phyloP scores from a whole-genome alignment of 352 stramenopile genomes.

The Blastocystis sp. region DNA sequence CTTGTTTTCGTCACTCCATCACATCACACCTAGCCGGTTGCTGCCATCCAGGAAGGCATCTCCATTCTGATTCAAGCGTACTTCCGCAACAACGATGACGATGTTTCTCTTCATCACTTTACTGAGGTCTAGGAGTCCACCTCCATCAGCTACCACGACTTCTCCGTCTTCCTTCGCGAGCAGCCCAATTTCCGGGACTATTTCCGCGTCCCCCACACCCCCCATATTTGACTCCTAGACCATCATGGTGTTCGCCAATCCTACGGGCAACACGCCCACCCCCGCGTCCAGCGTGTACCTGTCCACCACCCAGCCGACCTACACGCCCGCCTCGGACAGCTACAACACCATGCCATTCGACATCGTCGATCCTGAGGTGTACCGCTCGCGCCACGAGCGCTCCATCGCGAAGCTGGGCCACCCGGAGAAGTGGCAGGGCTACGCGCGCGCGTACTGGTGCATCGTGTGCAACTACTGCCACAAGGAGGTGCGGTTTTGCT shows the following conservation, averaged over 20 bases:
- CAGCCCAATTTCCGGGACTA: slow-evolving; percentile 54
- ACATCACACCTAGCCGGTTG: neutral
- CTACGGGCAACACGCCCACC: neutral
- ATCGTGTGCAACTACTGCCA: slow-evolving; percentile 66
- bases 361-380: slow-evolving; percentile 53
- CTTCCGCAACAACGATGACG: slow-evolving; percentile 43
- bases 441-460: slow-evolving; percentile 61
- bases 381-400: slow-evolving; percentile 14
- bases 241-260: slow-evolving; percentile 4
- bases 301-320: neutral
- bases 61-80: slow-evolving; percentile 39
- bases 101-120: neutral
- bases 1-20: neutral
- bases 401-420: slow-evolving; percentile 13
- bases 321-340: slow-evolving; percentile 6
- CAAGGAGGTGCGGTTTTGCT: slow-evolving; percentile 68
- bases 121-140: neutral
- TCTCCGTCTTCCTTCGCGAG: slow-evolving; percentile 57
- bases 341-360: slow-evolving; percentile 15
- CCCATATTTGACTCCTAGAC: neutral
- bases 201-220: neutral
- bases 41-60: slow-evolving; percentile 49
- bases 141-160: slow-evolving; percentile 60
- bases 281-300: neutral
- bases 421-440: slow-evolving; percentile 37